Evolutionary conservation across 2,329 filamentous ascomycete genomes (phyloP).

Genomic region (Parastagonospora avenae): DNA sequence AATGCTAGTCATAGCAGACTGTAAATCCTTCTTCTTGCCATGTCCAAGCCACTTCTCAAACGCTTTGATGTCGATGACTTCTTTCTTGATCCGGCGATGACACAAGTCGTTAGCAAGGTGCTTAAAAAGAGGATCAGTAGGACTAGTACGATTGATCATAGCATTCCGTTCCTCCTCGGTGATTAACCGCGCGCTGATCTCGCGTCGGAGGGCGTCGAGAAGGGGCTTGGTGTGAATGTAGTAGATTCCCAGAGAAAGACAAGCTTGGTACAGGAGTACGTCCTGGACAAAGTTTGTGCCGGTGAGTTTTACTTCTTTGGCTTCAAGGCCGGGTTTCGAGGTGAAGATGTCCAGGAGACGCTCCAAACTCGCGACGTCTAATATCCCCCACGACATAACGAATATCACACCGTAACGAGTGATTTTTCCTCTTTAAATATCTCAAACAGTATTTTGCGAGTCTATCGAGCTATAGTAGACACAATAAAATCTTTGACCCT

Average conservation of each 20-base stretch:
- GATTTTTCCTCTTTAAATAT: no score
- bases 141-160: neutral
- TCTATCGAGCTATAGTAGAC: neutral
- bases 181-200: neutral
- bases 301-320: neutral
- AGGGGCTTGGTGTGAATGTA: slow-evolving; percentile 4
- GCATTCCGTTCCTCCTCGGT: slow-evolving; percentile 3
- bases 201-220: slow-evolving; percentile 2
- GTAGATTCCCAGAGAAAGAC: slow-evolving; percentile 3
- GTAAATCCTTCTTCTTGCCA: neutral
- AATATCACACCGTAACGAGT: no score
- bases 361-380: neutral
- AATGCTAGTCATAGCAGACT: slow-evolving; percentile 1
- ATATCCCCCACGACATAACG: no score
- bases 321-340: neutral
- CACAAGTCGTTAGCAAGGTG: slow-evolving; percentile 5
- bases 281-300: neutral
- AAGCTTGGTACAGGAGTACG: slow-evolving; percentile 6
- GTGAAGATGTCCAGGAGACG: slow-evolving; percentile 4
- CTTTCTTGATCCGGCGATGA: slow-evolving; percentile 5
- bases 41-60: slow-evolving; percentile 2
- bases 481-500: slow-evolving; percentile 1
- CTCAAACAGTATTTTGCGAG: no score
- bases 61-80: neutral
- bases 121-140: slow-evolving; percentile 6